phyloP scores from a whole-genome alignment of 768 basidiomycete genomes.

The Cystobasidium ongulense region DNA sequence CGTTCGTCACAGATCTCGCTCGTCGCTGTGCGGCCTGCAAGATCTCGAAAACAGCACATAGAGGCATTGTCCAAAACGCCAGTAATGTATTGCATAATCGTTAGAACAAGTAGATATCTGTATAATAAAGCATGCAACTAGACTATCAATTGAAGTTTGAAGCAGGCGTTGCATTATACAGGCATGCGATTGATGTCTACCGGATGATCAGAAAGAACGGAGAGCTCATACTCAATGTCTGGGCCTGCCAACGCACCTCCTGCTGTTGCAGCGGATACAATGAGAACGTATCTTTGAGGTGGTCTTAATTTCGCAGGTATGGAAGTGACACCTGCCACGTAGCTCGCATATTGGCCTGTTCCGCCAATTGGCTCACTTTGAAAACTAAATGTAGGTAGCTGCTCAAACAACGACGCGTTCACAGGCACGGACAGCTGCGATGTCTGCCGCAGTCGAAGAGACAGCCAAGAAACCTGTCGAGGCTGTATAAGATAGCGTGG shows the following conservation, averaged over 20 bases:
- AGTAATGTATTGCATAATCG: too few species aligned
- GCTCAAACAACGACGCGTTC: neutral
- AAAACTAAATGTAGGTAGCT: neutral
- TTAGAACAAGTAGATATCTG: neutral
- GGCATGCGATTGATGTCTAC: neutral
- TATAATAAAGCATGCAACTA: neutral
- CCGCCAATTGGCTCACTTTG: neutral
- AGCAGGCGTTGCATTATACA: neutral
- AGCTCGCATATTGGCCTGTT: constrained; percentile 9
- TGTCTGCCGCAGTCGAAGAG: neutral
- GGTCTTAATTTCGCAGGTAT: neutral
- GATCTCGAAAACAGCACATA: neutral
- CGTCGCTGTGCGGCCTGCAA: neutral
- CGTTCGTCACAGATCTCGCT: neutral
- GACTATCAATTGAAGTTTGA: neutral
- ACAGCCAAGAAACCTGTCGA: neutral
- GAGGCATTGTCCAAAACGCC: neutral
- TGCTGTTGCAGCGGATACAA: neutral
- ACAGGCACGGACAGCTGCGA: neutral
- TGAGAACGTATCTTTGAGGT: neutral
- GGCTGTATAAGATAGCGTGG: neutral
- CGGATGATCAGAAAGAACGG: neutral
- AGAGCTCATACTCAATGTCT: neutral
- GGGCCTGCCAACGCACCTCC: neutral
- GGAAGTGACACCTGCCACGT: neutral